Percentiles rank a stretch among this genome's conserved stretches.
These are phyloP conservation scores for Vitis labrusca DNA, from an alignment of 164 flowering plant species.

Conservation along the genomic window DNA sequence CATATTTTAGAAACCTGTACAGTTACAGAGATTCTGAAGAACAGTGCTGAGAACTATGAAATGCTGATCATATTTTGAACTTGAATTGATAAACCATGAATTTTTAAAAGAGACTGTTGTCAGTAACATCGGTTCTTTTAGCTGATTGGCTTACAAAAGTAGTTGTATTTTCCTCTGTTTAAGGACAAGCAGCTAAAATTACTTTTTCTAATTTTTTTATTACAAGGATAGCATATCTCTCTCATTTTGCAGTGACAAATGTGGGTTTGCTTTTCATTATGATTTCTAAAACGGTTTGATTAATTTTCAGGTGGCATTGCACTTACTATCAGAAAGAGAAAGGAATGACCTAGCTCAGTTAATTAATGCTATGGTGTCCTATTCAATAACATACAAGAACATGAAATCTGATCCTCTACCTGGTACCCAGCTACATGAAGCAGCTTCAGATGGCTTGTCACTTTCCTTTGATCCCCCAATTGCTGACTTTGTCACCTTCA, in stretches of 20 bases:
- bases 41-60: too few relatives aligned
- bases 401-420: conserved; percentile 41
- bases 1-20: too few relatives aligned
- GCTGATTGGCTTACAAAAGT: too few relatives aligned
- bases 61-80: too few relatives aligned
- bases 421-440: conserved; percentile 40
- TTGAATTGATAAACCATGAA: too few relatives aligned
- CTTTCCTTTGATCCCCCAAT: conserved; percentile 83
- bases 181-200: too few relatives aligned
- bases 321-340: conserved; percentile 78
- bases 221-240: not conserved
- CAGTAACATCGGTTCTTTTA: too few relatives aligned
- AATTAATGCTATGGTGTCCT: conserved; percentile 77
- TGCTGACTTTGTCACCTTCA: conserved; percentile 58
- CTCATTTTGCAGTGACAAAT: not conserved
- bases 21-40: too few relatives aligned
- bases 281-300: conserved; percentile 1
- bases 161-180: not conserved
- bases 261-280: not conserved
- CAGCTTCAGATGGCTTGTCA: conserved; percentile 41
- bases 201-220: too few relatives aligned
- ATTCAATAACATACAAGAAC: conserved; percentile 75
- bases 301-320: conserved; percentile 68
- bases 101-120: too few relatives aligned
- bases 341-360: conserved; percentile 60